Conservation (phyloP, 2,329 filamentous ascomycete genomes). For the Colletotrichum plurivorum region DNA sequence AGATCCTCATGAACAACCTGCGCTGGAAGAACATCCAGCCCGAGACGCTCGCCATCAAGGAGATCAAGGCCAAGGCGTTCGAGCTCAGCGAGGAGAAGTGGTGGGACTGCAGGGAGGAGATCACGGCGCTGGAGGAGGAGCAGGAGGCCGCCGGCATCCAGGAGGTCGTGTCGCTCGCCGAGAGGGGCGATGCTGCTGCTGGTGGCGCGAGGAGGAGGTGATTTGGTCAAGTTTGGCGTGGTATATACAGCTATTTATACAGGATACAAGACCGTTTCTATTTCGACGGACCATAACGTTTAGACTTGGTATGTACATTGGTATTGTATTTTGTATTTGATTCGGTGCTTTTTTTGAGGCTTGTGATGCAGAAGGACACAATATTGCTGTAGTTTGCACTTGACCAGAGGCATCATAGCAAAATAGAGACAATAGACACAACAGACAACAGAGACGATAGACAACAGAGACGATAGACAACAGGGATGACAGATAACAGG, state of each 20-base stretch:
- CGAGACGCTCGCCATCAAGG: constrained; percentile 84
- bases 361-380: no score
- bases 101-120: constrained; percentile 98
- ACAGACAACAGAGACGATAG: no score
- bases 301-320: no score
- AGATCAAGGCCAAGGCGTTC: constrained; percentile 92
- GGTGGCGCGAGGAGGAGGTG: constrained; percentile 49
- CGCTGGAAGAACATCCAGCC: constrained; percentile 76
- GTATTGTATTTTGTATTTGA: no score
- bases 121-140: constrained; percentile 92
- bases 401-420: no score
- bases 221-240: background rate
- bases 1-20: constrained; percentile 82
- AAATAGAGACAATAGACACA: no score
- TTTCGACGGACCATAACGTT: no score
- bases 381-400: no score
- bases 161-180: constrained; percentile 90
- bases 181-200: constrained; percentile 73
- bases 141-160: constrained; percentile 96
- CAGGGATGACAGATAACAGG: no score
- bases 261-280: background rate
- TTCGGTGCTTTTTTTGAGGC: no score
- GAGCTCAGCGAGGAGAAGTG: constrained; percentile 95
- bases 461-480: no score
- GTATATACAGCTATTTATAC: background rate